phyloP scores from a whole-genome alignment of 257 asterid genomes.

The Ehretia macrophylla region DNA sequence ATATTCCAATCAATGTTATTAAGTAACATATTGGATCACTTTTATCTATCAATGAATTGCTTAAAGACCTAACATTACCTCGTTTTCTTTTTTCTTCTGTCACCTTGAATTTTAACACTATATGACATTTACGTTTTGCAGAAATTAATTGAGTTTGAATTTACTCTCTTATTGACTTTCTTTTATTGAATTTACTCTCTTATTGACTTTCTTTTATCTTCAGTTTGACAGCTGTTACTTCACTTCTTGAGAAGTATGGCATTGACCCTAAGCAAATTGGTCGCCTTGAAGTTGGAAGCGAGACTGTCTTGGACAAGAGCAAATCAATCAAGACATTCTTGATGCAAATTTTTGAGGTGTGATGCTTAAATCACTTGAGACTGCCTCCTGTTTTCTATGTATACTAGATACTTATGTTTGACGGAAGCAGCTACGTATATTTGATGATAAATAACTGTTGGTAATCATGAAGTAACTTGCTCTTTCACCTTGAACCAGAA shows the following conservation, averaged over 20 bases:
- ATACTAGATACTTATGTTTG: too few relatives aligned
- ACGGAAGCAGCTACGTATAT: neutral
- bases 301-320: constrained; percentile 97
- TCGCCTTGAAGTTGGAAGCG: constrained; percentile 97
- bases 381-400: too few relatives aligned
- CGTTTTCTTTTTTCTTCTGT: too few relatives aligned
- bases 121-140: too few relatives aligned
- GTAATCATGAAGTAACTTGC: constrained; percentile 13
- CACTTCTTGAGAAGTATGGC: constrained; percentile 80
- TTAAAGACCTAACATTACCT: too few relatives aligned
- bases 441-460: neutral
- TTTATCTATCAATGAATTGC: too few relatives aligned
- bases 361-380: neutral
- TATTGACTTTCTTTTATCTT: constrained; percentile 19
- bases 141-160: neutral
- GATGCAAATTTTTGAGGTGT: constrained; percentile 97
- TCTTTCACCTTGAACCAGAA: constrained; percentile 40
- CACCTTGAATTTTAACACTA: too few relatives aligned
- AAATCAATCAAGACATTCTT: constrained; percentile 95
- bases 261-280: constrained; percentile 89
- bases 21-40: too few relatives aligned
- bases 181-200: constrained; percentile 1
- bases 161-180: neutral
- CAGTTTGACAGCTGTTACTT: constrained; percentile 93
- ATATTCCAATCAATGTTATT: too few relatives aligned